phyloP scores from a whole-genome alignment of 2,329 filamentous ascomycete genomes.

The Colletotrichum scovillei region DNA sequence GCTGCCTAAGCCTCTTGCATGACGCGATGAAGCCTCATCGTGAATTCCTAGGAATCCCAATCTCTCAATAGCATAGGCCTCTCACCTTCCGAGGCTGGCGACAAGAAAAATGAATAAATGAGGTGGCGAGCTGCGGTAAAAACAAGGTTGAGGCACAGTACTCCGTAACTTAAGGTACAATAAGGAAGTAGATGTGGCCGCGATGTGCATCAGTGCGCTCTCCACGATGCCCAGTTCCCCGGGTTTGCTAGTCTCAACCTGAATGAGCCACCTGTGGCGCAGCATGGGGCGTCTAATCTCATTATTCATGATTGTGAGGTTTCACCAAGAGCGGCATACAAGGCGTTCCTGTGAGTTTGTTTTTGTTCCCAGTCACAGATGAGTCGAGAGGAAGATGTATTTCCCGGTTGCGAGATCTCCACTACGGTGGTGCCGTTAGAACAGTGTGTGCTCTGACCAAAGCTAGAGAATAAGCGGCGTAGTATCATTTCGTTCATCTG shows the following conservation, averaged over 20 bases:
- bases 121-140: background rate
- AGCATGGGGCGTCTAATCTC: background rate
- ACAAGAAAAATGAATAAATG: background rate
- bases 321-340: background rate
- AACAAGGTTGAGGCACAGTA: background rate
- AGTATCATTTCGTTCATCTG: too few relatives aligned
- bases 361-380: background rate
- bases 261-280: background rate
- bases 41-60: background rate
- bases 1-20: background rate
- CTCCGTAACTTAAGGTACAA: background rate
- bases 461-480: too few relatives aligned
- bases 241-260: background rate
- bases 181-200: background rate
- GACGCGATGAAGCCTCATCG: background rate
- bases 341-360: fast-evolving
- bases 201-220: background rate
- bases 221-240: background rate
- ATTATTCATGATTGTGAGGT: background rate
- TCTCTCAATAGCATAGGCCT: background rate
- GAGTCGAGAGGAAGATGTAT: background rate
- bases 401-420: background rate
- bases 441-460: too few relatives aligned
- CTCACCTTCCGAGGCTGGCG: background rate
- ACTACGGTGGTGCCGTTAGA: background rate